Base-by-base conservation (phyloP, 306 rosid species). In the Carpinus fangiana region DNA sequence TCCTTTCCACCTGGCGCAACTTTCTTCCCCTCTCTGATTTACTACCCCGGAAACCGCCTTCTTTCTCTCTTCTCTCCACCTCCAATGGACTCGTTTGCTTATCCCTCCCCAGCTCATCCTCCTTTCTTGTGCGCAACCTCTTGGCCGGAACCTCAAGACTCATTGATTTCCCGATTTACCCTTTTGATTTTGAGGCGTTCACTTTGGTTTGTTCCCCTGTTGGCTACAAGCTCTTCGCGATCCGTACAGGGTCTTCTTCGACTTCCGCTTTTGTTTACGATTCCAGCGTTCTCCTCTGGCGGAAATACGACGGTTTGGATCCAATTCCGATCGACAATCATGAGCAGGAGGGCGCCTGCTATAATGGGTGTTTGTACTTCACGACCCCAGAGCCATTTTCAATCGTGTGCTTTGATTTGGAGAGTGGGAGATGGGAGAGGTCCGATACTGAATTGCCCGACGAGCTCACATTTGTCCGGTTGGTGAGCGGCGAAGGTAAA, bases 21-120 rank as follows among this genome's bases (percentile, higher is more conserved):
- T 59, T 84, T 8, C 73, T 90, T 4, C 75, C 94, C 1, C 76
- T 84, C 82, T 87, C 91, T 2, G 84, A 76, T 51, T 76, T 89
- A 26, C 76, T 81, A 2, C 89, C 83, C 41, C 73, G 64, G 3
- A 74, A 78, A 11, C 34, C 84, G 2, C 73, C 89, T 17, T 73
- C 83, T 54, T 60, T 76, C 45, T 73, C 85, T 21, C 89, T 90
- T 0, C 87, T 90, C 53, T 85, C 94, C 46, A 20, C 76, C 51
- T 90, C 98, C 17, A 88, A 92, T 46, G 99, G 98, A 43, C 82
- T 95, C 20, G 82, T 93, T 23, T 95, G 98, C 73, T 88, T 91
- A 76, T 82, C 88, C 1, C 80, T 87, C 8, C 84, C 89, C 34
- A 51, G 17, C 5, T 86, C 92, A 0, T 78, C 84, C 12, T 89